Percentiles rank a stretch among this genome's conserved stretches.
Evolutionary conservation across 495 filamentous ascomycete species (phyloP).

Genomic region (Tuber brumale): DNA sequence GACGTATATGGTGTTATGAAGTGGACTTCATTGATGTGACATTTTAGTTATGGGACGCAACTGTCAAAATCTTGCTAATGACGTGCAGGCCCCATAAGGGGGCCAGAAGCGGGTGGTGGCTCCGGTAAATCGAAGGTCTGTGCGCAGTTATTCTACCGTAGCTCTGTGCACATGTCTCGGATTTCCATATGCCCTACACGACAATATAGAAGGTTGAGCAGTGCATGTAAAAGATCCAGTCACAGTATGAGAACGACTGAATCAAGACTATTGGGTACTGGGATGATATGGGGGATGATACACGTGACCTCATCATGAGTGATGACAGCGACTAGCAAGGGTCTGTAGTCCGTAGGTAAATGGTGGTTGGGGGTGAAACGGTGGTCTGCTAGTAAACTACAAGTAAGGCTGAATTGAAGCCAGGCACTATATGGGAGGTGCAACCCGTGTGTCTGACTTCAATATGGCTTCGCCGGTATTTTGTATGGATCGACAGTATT

Average conservation of each 20-base stretch:
- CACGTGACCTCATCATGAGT: neutral
- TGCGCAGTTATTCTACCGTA: too few relatives aligned
- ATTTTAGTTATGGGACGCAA: too few relatives aligned
- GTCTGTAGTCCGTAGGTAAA: neutral
- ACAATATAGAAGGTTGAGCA: neutral
- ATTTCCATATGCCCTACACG: too few relatives aligned
- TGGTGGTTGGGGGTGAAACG: too few relatives aligned
- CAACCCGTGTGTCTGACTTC: neutral
- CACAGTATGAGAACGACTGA: neutral
- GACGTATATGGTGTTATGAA: too few relatives aligned
- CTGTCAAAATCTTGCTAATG: too few relatives aligned
- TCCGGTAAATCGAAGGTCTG: too few relatives aligned
- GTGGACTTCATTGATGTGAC: too few relatives aligned
- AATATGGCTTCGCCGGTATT: neutral
- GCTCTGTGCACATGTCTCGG: too few relatives aligned
- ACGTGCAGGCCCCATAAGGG: too few relatives aligned
- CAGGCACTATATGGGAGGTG: too few relatives aligned
- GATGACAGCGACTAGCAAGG: neutral
- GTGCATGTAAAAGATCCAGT: neutral
- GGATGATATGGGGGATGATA: neutral
- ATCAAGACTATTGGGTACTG: neutral
- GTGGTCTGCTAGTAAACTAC: neutral
- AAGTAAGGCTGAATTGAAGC: neutral
- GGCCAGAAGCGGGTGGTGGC: too few relatives aligned
- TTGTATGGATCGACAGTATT: neutral